Evolutionary conservation across 331 rosid species (phyloP).

Genomic region (Malus hybrid): DNA sequence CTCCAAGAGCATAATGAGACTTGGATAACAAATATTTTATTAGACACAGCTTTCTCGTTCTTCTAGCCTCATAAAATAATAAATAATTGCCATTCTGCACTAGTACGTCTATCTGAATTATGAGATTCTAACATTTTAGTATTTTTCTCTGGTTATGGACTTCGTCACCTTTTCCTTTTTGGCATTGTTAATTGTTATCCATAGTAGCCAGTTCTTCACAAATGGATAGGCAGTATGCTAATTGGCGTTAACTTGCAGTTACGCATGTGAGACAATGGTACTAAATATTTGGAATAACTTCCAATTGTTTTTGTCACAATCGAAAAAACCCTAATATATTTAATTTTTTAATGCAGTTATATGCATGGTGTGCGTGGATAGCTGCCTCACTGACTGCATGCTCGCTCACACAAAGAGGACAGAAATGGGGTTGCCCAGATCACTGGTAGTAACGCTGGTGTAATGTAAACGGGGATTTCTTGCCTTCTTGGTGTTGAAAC

Average conservation of each 20-base stretch:
- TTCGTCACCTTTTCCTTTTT: background rate
- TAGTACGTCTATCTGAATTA: too few species aligned
- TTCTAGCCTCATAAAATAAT: too few species aligned
- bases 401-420: slow-evolving; percentile 58
- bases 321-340: background rate
- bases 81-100: too few species aligned
- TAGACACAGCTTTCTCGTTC: too few species aligned
- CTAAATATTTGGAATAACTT: background rate
- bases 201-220: background rate
- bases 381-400: slow-evolving; percentile 67
- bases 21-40: too few species aligned
- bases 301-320: too few species aligned
- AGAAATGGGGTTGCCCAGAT: slow-evolving; percentile 89
- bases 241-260: background rate
- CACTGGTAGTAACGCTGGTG: slow-evolving; percentile 82
- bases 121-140: too few species aligned
- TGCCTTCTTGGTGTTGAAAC: slow-evolving; percentile 85
- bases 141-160: background rate
- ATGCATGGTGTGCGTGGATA: slow-evolving; percentile 76
- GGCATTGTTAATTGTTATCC: background rate
- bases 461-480: slow-evolving; percentile 26
- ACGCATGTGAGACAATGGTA: background rate
- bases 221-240: background rate
- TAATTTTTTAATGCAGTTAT: slow-evolving; percentile 39
- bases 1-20: too few species aligned